Percentiles rank a stretch among this genome's conserved stretches.
phyloP scores from a whole-genome alignment of 2,329 filamentous ascomycete species.

The Stachybotrys echinatus region DNA sequence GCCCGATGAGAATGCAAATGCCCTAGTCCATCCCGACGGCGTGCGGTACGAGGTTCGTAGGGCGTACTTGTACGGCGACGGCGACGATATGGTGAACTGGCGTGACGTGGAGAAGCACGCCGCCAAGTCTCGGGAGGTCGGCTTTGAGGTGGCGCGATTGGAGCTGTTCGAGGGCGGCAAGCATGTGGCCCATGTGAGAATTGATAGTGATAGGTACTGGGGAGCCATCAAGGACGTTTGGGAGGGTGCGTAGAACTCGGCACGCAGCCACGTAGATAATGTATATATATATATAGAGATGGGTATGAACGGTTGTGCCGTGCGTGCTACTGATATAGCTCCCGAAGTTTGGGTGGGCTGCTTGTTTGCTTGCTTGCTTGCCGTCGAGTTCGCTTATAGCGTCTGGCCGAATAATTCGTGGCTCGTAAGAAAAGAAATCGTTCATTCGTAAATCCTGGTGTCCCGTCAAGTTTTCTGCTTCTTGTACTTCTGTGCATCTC shows the following conservation, averaged over 20 bases:
- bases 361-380: too few relatives aligned
- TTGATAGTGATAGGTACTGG: constrained; percentile 47
- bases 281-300: too few relatives aligned
- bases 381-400: too few relatives aligned
- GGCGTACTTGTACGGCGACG: constrained; percentile 47
- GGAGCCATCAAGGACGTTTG: constrained; percentile 38
- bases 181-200: constrained; percentile 46
- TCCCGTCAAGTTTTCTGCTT: constrained; percentile 22
- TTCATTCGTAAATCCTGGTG: too few relatives aligned
- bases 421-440: too few relatives aligned
- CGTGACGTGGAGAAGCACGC: constrained; percentile 44
- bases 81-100: constrained; percentile 41
- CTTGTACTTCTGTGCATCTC: constrained; percentile 10
- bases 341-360: too few relatives aligned
- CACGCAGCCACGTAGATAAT: too few relatives aligned
- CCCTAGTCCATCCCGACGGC: constrained; percentile 27
- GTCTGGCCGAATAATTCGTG: too few relatives aligned
- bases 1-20: constrained; percentile 26
- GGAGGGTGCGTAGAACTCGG: constrained; percentile 20
- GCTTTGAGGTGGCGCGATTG: constrained; percentile 30
- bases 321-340: too few relatives aligned
- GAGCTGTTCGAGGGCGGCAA: constrained; percentile 41
- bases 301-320: too few relatives aligned
- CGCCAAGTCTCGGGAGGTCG: constrained; percentile 28
- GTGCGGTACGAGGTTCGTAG: constrained; percentile 35